phyloP scores from a whole-genome alignment of 2,329 filamentous ascomycete species.

The Cordyceps cicadae region DNA sequence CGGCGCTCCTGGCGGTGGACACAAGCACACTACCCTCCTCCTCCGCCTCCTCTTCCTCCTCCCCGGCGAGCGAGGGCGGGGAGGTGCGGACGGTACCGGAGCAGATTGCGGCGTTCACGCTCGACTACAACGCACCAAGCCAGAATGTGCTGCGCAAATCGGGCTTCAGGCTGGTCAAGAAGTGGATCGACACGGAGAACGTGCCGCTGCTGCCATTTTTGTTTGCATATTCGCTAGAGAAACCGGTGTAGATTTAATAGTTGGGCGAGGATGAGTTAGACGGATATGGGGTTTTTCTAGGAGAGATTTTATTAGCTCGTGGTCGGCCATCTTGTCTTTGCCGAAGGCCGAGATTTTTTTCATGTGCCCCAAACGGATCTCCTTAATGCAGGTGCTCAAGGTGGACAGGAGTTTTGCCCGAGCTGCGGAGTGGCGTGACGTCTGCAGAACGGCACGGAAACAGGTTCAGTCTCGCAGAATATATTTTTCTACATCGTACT shows the following conservation, averaged over 20 bases:
- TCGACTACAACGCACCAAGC: slow-evolving; percentile 43
- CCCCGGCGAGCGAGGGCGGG: neutral
- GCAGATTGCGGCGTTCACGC: slow-evolving; percentile 38
- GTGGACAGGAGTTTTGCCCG: neutral
- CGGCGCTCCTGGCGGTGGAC: slow-evolving; percentile 35
- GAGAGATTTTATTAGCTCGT: neutral
- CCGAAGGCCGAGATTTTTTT: neutral
- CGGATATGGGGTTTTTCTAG: neutral
- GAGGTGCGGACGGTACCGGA: slow-evolving; percentile 23
- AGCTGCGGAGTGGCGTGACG: neutral
- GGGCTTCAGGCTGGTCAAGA: slow-evolving; percentile 42
- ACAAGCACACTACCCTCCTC: neutral
- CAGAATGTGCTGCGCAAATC: slow-evolving; percentile 47
- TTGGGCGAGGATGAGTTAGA: neutral
- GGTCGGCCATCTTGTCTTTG: neutral
- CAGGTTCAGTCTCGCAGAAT: neutral
- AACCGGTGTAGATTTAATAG: neutral
- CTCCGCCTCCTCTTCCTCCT: no score
- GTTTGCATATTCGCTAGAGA: neutral
- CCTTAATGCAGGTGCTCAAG: neutral
- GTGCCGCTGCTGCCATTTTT: neutral
- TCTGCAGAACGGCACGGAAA: neutral
- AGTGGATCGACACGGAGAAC: slow-evolving; percentile 20
- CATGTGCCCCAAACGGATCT: neutral
- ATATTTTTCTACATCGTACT: neutral